These are phyloP conservation scores for Flaveria bidentis DNA, from an alignment of 129 eudicot species.

Conservation along the genomic window DNA sequence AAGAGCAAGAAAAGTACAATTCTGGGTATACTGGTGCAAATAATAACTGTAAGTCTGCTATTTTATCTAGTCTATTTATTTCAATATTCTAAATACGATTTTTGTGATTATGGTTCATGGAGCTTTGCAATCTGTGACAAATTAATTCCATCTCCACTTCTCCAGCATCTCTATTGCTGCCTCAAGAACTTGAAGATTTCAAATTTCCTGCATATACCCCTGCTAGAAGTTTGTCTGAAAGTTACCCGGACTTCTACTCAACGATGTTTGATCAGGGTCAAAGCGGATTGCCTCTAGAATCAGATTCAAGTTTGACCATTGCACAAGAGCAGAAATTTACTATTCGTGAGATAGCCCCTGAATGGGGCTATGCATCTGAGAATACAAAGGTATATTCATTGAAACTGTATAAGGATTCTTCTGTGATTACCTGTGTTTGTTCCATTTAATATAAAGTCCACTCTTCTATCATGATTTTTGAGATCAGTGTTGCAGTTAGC, in stretches of 20 bases:
- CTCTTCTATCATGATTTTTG: not conserved
- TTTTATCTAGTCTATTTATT: constrained; percentile 19
- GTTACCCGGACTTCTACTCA: constrained; percentile 48
- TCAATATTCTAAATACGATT: constrained; percentile 13
- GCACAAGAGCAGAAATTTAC: constrained; percentile 71
- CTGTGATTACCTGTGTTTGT: not conserved
- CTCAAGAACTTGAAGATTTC: constrained; percentile 52
- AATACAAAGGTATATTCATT: constrained; percentile 66
- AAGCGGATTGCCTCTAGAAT: constrained; percentile 52
- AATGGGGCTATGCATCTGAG: constrained; percentile 86
- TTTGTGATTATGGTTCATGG: constrained; percentile 6
- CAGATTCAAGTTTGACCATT: constrained; percentile 51
- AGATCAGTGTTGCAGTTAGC: constrained; percentile 13
- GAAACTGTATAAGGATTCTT: not conserved
- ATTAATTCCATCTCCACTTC: constrained; percentile 30
- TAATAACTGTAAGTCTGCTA: constrained; percentile 38
- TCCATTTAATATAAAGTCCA: not conserved
- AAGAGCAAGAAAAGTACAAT: constrained; percentile 35
- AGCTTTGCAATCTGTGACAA: constrained; percentile 10
- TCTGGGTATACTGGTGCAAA: constrained; percentile 40
- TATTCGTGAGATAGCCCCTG: constrained; percentile 83
- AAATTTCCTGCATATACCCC: constrained; percentile 47
- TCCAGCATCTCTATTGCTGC: constrained; percentile 50
- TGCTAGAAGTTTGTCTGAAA: constrained; percentile 35
- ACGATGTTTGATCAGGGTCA: constrained; percentile 56